Evolutionary conservation across 805 yeast genomes (phyloP).

Genomic region (Wickerhamomyces bovis): DNA sequence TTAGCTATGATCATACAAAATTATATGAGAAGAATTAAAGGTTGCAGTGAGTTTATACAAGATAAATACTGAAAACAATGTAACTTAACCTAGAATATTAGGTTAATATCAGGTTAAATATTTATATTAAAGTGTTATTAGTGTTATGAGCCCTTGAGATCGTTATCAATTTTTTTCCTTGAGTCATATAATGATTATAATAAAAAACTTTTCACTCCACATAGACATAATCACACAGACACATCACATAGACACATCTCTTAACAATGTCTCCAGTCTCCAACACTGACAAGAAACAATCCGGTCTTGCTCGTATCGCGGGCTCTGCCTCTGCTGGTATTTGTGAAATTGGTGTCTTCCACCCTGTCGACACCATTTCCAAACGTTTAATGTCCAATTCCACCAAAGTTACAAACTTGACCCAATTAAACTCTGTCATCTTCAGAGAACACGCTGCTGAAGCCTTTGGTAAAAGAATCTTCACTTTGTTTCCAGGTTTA

Average conservation of each 20-base stretch:
- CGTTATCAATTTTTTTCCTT: not conserved
- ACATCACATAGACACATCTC: too few relatives aligned
- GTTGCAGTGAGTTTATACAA: too few relatives aligned
- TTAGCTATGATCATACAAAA: too few relatives aligned
- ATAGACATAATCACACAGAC: too few relatives aligned
- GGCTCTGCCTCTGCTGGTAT: constrained; percentile 99
- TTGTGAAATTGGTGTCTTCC: constrained; percentile 93
- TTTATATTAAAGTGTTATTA: too few relatives aligned
- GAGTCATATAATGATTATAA: not conserved
- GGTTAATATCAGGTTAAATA: too few relatives aligned
- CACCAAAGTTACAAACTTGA: constrained; percentile 53
- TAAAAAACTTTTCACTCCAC: not conserved
- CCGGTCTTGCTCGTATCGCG: constrained; percentile 82
- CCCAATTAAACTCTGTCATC: constrained; percentile 78
- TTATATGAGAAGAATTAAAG: too few relatives aligned
- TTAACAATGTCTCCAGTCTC: constrained; percentile 23
- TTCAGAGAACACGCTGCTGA: constrained; percentile 77
- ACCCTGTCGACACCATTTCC: constrained; percentile 97
- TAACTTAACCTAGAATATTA: too few relatives aligned
- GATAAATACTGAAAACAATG: too few relatives aligned
- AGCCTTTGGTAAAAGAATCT: constrained; percentile 60
- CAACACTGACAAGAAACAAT: constrained; percentile 67
- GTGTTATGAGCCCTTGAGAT: not conserved
- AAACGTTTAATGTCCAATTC: constrained; percentile 89
- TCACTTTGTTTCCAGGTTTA: constrained; percentile 92